Conservation (phyloP, 2,329 filamentous ascomycete species). For the Xylariaceae sp. region DNA sequence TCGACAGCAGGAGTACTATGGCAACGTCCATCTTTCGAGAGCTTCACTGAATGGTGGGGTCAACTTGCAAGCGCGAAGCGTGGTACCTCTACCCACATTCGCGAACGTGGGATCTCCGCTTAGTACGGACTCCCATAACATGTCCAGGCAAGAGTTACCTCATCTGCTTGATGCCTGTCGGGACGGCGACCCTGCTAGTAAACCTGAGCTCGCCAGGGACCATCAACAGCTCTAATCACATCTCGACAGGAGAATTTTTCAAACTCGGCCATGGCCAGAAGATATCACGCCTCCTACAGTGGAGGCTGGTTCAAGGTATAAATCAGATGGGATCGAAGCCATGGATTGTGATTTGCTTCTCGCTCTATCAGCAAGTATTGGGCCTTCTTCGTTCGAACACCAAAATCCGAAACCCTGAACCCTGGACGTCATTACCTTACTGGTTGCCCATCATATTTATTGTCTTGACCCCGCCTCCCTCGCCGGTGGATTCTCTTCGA, state of each 20-base stretch:
- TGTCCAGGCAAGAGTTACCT: conserved; percentile 15
- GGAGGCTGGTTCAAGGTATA: conserved; percentile 17
- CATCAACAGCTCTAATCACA: conserved; percentile 15
- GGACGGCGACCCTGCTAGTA: conserved; percentile 33
- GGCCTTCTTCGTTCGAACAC: conserved; percentile 5
- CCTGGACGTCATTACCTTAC: conserved; percentile 12
- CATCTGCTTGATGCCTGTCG: conserved; percentile 45
- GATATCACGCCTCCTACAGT: no score
- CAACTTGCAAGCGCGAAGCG: no score
- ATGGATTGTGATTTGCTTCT: conserved; percentile 13
- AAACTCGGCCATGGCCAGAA: not conserved
- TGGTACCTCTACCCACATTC: no score
- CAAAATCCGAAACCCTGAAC: conserved; percentile 8
- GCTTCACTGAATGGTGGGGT: no score
- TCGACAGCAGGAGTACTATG: no score
- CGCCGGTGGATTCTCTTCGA: not conserved
- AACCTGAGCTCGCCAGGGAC: conserved; percentile 37
- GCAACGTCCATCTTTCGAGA: no score
- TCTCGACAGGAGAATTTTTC: not conserved
- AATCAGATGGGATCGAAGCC: conserved; percentile 20
- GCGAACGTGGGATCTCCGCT: conserved; percentile 7
- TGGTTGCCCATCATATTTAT: conserved; percentile 11
- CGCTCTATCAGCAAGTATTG: conserved; percentile 6
- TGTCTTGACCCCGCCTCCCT: conserved; percentile 13
- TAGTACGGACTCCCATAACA: conserved; percentile 2